A percentile compares a stretch with the other conserved stretches of the same genome.
Conservation (phyloP, 495 filamentous ascomycete genomes). For the Pyrenopolyporus hunteri region DNA sequence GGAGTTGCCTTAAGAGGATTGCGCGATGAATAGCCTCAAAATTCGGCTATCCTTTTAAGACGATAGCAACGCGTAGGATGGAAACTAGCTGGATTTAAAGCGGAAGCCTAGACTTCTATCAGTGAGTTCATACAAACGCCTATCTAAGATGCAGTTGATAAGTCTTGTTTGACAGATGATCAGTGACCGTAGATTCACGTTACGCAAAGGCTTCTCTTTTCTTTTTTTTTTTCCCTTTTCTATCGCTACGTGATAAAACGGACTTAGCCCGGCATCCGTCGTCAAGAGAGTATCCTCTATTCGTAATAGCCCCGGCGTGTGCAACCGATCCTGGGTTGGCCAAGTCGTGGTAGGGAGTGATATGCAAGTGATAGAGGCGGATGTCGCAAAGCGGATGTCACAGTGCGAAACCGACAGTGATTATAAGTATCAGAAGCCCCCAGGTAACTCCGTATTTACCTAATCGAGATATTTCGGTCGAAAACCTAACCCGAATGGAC, state of each 20-base stretch:
- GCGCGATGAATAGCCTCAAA: too few relatives aligned
- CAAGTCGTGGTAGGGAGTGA: constrained; percentile 5
- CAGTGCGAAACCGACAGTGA: constrained; percentile 14
- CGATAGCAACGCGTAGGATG: too few relatives aligned
- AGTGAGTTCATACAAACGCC: too few relatives aligned
- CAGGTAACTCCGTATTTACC: background rate
- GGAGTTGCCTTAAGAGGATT: too few relatives aligned
- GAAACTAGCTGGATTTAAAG: too few relatives aligned
- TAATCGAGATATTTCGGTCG: background rate
- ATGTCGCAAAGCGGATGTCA: constrained; percentile 28
- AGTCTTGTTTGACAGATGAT: too few relatives aligned
- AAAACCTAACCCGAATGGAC: constrained; percentile 12
- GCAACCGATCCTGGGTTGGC: constrained; percentile 6
- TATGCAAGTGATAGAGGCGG: constrained; percentile 35
- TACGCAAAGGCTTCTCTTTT: background rate
- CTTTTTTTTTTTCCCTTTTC: background rate
- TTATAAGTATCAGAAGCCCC: background rate
- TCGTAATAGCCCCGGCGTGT: constrained; percentile 3
- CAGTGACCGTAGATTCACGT: background rate
- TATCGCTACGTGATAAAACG: background rate
- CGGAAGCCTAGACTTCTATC: too few relatives aligned
- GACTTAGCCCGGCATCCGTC: background rate
- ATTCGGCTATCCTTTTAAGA: too few relatives aligned
- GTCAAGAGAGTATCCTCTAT: background rate
- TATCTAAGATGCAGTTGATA: too few relatives aligned